Evolutionary conservation across 2,329 filamentous ascomycete genomes (phyloP).

Genomic region (Aureobasidium sp.): DNA sequence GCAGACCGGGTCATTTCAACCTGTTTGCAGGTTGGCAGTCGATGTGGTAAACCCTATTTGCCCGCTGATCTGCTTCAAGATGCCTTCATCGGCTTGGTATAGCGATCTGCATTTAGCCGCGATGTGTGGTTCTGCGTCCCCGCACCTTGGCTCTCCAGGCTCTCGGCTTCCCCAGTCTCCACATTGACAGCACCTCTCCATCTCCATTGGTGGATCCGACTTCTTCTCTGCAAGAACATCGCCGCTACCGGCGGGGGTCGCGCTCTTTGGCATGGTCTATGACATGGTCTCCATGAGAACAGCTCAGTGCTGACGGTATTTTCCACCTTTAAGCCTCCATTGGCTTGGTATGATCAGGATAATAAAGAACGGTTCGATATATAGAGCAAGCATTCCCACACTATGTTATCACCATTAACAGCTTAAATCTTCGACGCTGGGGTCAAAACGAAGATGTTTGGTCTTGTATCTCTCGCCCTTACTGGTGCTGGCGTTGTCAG

Average conservation of each 20-base stretch:
- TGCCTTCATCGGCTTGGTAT: slow-evolving; percentile 6
- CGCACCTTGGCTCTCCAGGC: neutral
- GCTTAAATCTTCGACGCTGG: neutral
- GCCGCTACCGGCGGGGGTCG: slow-evolving; percentile 1
- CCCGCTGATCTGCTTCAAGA: neutral
- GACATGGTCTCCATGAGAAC: slow-evolving; percentile 8
- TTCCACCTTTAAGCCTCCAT: neutral
- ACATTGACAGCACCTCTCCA: neutral
- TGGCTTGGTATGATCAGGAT: neutral
- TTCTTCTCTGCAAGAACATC: neutral
- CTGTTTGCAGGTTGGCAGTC: neutral
- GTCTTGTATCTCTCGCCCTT: slow-evolving; percentile 1
- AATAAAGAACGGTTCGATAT: neutral
- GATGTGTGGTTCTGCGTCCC: neutral
- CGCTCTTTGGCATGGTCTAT: neutral
- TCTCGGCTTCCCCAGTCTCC: neutral
- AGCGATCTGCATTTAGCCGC: slow-evolving; percentile 7
- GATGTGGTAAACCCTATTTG: neutral
- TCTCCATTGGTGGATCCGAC: slow-evolving; percentile 1
- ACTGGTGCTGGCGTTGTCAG: neutral
- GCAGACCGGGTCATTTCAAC: neutral
- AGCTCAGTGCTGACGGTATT: neutral
- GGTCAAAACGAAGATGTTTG: slow-evolving; percentile 6
- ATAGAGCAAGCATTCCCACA: neutral
- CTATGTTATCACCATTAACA: neutral